These are phyloP conservation scores for Cunninghamia lanceolata DNA, from an alignment of 75 land plant genomes.

Conservation along the genomic window DNA sequence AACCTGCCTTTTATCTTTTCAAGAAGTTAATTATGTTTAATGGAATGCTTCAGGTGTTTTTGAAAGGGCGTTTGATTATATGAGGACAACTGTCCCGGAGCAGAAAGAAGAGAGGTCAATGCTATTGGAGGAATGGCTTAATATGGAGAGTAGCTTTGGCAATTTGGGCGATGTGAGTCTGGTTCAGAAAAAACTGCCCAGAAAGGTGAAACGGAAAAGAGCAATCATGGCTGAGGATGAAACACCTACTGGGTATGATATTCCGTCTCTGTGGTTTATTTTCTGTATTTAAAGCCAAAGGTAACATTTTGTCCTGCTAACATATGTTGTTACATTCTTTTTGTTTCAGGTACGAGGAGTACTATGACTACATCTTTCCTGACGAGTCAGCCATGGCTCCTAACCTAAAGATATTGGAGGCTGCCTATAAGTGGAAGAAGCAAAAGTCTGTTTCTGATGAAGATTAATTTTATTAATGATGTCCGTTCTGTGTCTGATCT, in stretches of 20 bases:
- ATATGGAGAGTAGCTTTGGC: constrained; percentile 77
- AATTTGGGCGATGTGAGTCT: constrained; percentile 64
- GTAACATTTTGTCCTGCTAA: background rate
- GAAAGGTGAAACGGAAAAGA: constrained; percentile 77
- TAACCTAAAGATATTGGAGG: constrained; percentile 83
- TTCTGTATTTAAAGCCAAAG: background rate
- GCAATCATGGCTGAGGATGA: constrained; percentile 66
- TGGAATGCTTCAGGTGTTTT: constrained; percentile 59
- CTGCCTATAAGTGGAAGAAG: constrained; percentile 93
- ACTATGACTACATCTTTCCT: constrained; percentile 83
- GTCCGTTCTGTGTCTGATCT: background rate
- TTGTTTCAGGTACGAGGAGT: constrained; percentile 70
- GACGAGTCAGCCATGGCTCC: constrained; percentile 73
- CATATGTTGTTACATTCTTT: background rate
- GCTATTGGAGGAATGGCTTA: constrained; percentile 88
- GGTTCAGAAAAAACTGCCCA: constrained; percentile 74
- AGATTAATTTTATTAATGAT: constrained; percentile 17
- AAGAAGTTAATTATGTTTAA: background rate
- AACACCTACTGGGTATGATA: constrained; percentile 62
- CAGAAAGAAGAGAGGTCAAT: constrained; percentile 86
- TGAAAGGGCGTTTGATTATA: constrained; percentile 80
- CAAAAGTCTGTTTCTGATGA: constrained; percentile 57
- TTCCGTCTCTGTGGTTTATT: background rate
- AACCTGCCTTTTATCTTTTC: background rate
- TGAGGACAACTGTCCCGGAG: constrained; percentile 67